These are phyloP conservation scores for Calonectria multiphialidica DNA, from an alignment of 2,329 filamentous ascomycete species.

Conservation along the genomic window DNA sequence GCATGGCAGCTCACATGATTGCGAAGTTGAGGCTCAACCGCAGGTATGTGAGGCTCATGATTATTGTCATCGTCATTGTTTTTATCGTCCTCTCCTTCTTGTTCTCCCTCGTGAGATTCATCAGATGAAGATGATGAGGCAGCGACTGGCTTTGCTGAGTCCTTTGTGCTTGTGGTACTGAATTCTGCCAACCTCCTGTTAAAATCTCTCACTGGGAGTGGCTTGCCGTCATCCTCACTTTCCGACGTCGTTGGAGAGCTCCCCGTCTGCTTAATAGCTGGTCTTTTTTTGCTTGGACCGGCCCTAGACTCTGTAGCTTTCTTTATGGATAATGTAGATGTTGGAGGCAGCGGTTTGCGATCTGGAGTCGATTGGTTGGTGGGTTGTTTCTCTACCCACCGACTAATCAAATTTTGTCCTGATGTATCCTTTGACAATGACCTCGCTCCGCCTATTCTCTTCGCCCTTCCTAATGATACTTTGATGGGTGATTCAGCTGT, in stretches of 20 bases:
- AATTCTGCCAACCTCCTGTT: slow-evolving; percentile 49
- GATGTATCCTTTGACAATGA: slow-evolving; percentile 37
- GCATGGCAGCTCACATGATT: neutral
- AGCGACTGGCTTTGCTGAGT: neutral
- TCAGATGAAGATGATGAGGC: neutral
- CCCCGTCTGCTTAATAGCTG: neutral
- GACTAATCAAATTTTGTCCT: slow-evolving; percentile 55
- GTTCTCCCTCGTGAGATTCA: neutral
- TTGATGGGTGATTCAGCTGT: slow-evolving; percentile 14
- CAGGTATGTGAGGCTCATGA: slow-evolving; percentile 38
- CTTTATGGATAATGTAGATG: neutral
- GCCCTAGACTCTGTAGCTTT: neutral
- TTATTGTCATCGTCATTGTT: slow-evolving; percentile 23
- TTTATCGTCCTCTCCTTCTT: neutral
- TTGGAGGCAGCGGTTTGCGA: neutral
- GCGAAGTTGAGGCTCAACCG: slow-evolving; percentile 23
- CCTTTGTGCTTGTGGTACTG: slow-evolving; percentile 4
- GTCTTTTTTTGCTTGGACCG: neutral
- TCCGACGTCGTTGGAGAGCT: slow-evolving; percentile 20
- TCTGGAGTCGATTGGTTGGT: slow-evolving; percentile 1
- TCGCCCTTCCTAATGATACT: slow-evolving; percentile 31
- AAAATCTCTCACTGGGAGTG: slow-evolving; percentile 49
- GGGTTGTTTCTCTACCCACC: slow-evolving; percentile 51
- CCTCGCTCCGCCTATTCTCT: slow-evolving; percentile 32
- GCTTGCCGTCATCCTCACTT: slow-evolving; percentile 36